phyloP scores from a whole-genome alignment of 2,329 filamentous ascomycete genomes.

The Pseudogymnoascus sp. region DNA sequence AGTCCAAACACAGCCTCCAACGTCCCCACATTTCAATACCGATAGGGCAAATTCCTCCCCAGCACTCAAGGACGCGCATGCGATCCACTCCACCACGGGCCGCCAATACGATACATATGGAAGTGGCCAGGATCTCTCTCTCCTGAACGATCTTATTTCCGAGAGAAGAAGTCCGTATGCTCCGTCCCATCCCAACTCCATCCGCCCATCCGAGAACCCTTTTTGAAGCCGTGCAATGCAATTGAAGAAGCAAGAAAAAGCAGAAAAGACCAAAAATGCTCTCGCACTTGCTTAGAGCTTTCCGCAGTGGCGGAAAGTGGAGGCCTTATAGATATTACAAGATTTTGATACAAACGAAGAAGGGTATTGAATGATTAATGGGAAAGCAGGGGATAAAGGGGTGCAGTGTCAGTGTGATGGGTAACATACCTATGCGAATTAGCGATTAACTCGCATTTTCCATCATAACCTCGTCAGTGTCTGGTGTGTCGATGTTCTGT shows the following conservation, averaged over 20 bases:
- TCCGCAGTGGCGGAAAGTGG: background rate
- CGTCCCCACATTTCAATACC: slow-evolving; percentile 2
- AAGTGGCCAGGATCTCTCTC: background rate
- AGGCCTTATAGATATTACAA: slow-evolving; percentile 3
- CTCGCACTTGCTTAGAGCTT: slow-evolving; percentile 5
- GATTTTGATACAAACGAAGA: slow-evolving; percentile 5
- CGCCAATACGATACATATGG: slow-evolving; percentile 1
- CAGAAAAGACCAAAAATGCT: background rate
- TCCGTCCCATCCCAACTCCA: background rate
- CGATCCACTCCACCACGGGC: slow-evolving; percentile 6
- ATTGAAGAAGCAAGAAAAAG: background rate
- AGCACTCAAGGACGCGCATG: background rate
- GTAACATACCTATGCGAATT: slow-evolving; percentile 8
- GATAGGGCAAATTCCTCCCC: slow-evolving; percentile 2
- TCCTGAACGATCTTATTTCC: background rate
- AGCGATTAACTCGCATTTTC: slow-evolving; percentile 1
- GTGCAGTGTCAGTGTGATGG: background rate
- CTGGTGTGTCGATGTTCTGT: background rate
- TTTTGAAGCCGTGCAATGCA: slow-evolving; percentile 2
- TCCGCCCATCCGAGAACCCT: background rate
- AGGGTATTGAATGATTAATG: slow-evolving; percentile 4
- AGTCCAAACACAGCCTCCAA: slow-evolving; percentile 6
- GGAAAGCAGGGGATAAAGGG: background rate
- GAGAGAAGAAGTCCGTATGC: background rate
- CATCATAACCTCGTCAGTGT: background rate